phyloP scores from a whole-genome alignment of 2,329 filamentous ascomycete species.

The Pseudocercospora cruenta region DNA sequence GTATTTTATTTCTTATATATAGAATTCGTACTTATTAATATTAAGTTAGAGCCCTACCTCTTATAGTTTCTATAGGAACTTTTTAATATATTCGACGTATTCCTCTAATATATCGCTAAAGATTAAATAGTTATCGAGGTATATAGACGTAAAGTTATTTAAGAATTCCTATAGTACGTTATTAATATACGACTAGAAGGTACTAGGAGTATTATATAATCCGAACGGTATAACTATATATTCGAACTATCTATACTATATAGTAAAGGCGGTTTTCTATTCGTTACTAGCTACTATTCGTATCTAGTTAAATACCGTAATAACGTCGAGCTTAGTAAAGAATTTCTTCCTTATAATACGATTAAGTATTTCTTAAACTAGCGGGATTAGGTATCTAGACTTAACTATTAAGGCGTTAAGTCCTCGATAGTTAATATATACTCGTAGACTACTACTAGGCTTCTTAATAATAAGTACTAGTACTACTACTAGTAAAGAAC shows the following conservation, averaged over 20 bases:
- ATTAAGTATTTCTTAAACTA: slow-evolving; percentile 32
- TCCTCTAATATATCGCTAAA: slow-evolving; percentile 33
- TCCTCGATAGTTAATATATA: no score
- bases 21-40: slow-evolving; percentile 15
- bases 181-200: slow-evolving; percentile 36
- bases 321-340: slow-evolving; percentile 34
- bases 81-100: slow-evolving; percentile 31
- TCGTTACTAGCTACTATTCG: slow-evolving; percentile 26
- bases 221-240: slow-evolving; percentile 35
- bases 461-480: no score
- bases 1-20: slow-evolving; percentile 34
- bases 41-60: slow-evolving; percentile 21
- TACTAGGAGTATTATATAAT: slow-evolving; percentile 29
- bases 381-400: slow-evolving; percentile 33
- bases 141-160: slow-evolving; percentile 29
- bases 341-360: slow-evolving; percentile 20
- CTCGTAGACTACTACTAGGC: no score
- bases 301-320: slow-evolving; percentile 32
- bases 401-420: slow-evolving; percentile 20
- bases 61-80: slow-evolving; percentile 32
- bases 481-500: no score
- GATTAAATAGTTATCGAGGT: slow-evolving; percentile 37
- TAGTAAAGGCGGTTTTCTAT: slow-evolving; percentile 31
- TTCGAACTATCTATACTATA: slow-evolving; percentile 30
- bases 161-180: slow-evolving; percentile 30